These are phyloP conservation scores for Gastrolobium villosum DNA, from an alignment of 306 rosid species.

Conservation along the genomic window DNA sequence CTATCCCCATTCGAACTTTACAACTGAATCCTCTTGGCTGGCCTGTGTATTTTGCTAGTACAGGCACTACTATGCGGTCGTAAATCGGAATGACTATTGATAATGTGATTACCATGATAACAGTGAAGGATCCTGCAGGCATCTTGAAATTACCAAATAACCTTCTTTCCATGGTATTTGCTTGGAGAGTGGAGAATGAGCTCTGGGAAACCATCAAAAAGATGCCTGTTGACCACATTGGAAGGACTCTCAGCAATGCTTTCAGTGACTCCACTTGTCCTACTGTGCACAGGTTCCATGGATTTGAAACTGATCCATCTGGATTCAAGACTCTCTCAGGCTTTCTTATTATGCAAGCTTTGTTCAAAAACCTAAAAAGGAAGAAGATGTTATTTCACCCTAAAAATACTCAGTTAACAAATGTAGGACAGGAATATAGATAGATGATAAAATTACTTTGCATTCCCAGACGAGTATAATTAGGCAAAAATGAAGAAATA, in stretches of 20 bases:
- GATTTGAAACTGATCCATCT: conserved; percentile 54
- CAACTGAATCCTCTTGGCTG: conserved; percentile 46
- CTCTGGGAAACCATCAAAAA: conserved; percentile 43
- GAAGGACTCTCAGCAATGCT: conserved; percentile 53
- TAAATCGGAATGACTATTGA: conserved; percentile 44
- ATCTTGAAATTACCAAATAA: conserved; percentile 48
- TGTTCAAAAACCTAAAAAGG: conserved; percentile 53
- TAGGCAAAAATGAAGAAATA: background rate
- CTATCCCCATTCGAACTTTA: conserved; percentile 54
- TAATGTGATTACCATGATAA: conserved; percentile 47
- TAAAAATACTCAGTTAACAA: background rate
- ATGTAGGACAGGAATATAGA: background rate
- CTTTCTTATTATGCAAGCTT: conserved; percentile 62
- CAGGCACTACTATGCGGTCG: conserved; percentile 49
- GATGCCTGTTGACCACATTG: conserved; percentile 65
- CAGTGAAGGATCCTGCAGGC: conserved; percentile 60
- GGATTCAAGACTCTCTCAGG: conserved; percentile 34
- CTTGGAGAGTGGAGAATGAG: conserved; percentile 51
- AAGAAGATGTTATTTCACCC: conserved; percentile 26
- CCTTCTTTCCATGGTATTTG: conserved; percentile 51
- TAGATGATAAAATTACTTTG: conserved; percentile 7
- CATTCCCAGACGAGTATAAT: conserved; percentile 1
- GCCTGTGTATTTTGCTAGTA: conserved; percentile 50
- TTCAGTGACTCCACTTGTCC: conserved; percentile 65
- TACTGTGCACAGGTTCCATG: conserved; percentile 67